Conservation (phyloP, 371 early-diverging fungal species). For the Mucor circinelloides region DNA sequence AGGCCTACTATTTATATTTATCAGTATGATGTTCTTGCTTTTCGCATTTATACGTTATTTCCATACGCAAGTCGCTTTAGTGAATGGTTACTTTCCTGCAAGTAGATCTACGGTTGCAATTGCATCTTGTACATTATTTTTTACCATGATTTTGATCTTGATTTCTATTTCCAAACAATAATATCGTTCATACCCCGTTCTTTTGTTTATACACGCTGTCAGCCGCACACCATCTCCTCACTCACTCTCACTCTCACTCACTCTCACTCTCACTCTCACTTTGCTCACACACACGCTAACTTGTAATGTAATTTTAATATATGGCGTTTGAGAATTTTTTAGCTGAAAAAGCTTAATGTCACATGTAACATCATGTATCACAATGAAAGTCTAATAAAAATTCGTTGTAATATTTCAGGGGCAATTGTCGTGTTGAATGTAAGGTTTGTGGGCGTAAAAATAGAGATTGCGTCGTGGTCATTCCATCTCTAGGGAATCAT, state of each 20-base stretch:
- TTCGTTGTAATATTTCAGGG: background rate
- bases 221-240: background rate
- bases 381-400: background rate
- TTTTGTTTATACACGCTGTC: background rate
- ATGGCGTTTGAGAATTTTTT: background rate
- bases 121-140: slow-evolving; percentile 39
- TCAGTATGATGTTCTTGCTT: slow-evolving; percentile 65
- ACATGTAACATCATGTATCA: slow-evolving; percentile 4
- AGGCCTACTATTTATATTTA: slow-evolving; percentile 60
- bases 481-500: background rate
- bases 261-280: no score
- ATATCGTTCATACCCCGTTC: background rate
- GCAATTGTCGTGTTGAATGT: background rate
- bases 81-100: slow-evolving; percentile 72
- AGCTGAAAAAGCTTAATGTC: slow-evolving; percentile 1
- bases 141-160: slow-evolving; percentile 33
- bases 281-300: background rate
- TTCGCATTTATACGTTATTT: slow-evolving; percentile 74
- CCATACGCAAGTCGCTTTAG: slow-evolving; percentile 67
- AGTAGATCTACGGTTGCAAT: slow-evolving; percentile 62
- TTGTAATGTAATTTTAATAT: background rate
- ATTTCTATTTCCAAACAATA: slow-evolving; percentile 8
- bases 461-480: background rate
- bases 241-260: no score
- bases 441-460: background rate